Conservation (phyloP, 352 stramenopile genomes). For the Globisporangium paroecandrum region DNA sequence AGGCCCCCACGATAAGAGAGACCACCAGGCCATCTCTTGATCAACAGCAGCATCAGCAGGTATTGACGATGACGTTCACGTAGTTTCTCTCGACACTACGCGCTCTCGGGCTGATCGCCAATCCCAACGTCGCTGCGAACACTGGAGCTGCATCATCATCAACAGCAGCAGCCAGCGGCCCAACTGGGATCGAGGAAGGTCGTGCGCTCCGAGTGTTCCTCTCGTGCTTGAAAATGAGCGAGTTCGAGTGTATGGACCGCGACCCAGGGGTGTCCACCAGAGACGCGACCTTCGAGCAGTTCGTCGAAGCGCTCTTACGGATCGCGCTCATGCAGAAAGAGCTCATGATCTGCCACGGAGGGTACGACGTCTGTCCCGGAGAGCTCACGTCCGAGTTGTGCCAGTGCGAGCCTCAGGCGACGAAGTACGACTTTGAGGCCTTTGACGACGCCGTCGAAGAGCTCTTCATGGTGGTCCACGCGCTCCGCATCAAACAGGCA, state of each 20-base stretch:
- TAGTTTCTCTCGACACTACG: conserved; percentile 33
- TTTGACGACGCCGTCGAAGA: conserved; percentile 48
- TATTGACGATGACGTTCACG: conserved; percentile 20
- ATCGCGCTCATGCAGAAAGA: conserved; percentile 47
- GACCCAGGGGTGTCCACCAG: conserved; percentile 13
- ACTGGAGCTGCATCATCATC: background rate
- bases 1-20: conserved; percentile 15
- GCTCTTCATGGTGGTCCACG: conserved; percentile 37
- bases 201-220: conserved; percentile 57
- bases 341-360: conserved; percentile 41
- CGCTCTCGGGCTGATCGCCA: conserved; percentile 28
- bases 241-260: conserved; percentile 13
- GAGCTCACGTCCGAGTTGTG: conserved; percentile 50
- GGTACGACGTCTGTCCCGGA: conserved; percentile 49
- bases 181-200: conserved; percentile 38
- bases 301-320: conserved; percentile 50
- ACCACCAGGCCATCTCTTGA: background rate
- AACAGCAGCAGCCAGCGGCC: background rate
- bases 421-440: conserved; percentile 35
- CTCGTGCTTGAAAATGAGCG: conserved; percentile 41
- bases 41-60: background rate
- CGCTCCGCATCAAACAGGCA: conserved; percentile 21
- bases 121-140: background rate
- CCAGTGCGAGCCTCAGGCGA: conserved; percentile 22
- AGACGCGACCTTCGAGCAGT: conserved; percentile 32